Conservation (phyloP, 495 filamentous ascomycete genomes). For the Pyrenula massariospora region DNA sequence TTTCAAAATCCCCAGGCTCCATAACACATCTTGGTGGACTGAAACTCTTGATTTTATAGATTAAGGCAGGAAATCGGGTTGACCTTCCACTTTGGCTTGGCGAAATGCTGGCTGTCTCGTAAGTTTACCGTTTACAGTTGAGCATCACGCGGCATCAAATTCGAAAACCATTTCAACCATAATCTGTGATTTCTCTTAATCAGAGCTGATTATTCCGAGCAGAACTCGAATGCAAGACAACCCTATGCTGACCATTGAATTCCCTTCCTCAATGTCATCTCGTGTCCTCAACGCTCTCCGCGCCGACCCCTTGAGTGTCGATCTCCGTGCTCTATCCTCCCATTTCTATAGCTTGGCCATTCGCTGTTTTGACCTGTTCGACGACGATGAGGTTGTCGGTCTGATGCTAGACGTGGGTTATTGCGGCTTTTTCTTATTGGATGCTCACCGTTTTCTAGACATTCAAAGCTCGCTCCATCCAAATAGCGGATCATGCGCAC, state of each 20-base stretch:
- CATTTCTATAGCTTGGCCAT: constrained; percentile 81
- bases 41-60: constrained; percentile 22
- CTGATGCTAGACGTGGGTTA: constrained; percentile 53
- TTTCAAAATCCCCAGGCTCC: background rate
- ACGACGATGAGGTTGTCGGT: constrained; percentile 78
- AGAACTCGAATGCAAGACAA: constrained; percentile 41
- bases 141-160: too few species aligned
- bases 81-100: constrained; percentile 93
- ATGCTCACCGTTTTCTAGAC: constrained; percentile 33
- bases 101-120: constrained; percentile 84
- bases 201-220: background rate
- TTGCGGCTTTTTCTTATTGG: too few species aligned
- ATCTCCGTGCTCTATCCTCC: constrained; percentile 66
- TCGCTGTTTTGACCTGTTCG: constrained; percentile 78
- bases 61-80: constrained; percentile 68
- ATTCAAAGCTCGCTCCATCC: constrained; percentile 70
- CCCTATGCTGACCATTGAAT: constrained; percentile 66
- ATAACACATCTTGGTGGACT: background rate
- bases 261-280: constrained; percentile 64
- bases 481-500: constrained; percentile 82
- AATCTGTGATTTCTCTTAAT: too few species aligned
- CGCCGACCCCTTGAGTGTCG: constrained; percentile 76
- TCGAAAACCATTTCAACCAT: too few species aligned
- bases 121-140: constrained; percentile 10
- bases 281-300: constrained; percentile 84